A percentile compares a stretch with the other conserved stretches of the same genome.
Conservation (phyloP, 2,329 filamentous ascomycete species). For the Sporothrix pallida region DNA sequence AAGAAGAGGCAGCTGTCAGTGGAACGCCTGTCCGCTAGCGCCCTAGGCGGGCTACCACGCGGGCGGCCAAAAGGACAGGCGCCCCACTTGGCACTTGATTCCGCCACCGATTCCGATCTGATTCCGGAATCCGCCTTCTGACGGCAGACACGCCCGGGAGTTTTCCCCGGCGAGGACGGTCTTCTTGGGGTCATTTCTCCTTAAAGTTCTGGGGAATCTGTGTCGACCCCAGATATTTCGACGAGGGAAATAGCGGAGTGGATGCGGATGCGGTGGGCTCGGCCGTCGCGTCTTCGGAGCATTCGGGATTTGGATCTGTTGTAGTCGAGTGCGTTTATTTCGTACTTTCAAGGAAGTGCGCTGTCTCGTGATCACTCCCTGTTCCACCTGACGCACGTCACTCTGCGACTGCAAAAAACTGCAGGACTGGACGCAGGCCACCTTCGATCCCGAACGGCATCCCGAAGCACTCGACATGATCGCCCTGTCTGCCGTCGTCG, state of each 20-base stretch:
- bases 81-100: neutral
- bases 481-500: neutral
- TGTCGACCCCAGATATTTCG: too few relatives aligned
- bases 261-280: neutral
- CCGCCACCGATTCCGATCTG: constrained; percentile 11
- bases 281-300: constrained; percentile 3
- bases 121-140: neutral
- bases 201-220: too few relatives aligned
- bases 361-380: neutral
- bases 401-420: neutral
- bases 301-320: neutral
- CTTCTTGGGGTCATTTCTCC: neutral
- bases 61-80: neutral
- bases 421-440: neutral
- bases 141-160: constrained; percentile 4
- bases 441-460: neutral
- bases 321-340: neutral
- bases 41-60: neutral
- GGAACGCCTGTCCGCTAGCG: neutral
- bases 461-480: neutral
- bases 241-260: neutral
- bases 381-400: neutral
- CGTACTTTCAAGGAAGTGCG: neutral
- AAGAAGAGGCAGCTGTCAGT: neutral
- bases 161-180: too few relatives aligned